These are phyloP conservation scores for Trichoderma erinaceum DNA, from an alignment of 495 filamentous ascomycete species.

Conservation along the genomic window DNA sequence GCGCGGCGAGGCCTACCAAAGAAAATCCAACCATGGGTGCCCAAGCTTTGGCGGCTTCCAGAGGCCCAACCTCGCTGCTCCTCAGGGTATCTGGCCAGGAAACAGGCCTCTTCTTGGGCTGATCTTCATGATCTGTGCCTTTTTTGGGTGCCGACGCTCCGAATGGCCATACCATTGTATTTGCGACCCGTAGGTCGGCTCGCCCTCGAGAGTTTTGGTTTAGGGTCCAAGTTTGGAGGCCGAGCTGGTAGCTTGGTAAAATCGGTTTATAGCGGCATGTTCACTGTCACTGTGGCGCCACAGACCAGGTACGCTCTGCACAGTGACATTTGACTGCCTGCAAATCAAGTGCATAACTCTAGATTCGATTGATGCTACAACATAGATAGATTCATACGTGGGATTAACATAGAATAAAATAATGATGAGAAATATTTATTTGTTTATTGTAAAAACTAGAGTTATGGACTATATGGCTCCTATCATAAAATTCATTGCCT, in stretches of 20 bases:
- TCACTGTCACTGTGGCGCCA: background rate
- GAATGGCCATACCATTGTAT: conserved; percentile 18
- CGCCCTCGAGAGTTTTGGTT: background rate
- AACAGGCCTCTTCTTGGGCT: conserved; percentile 29
- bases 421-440: background rate
- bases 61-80: conserved; percentile 58
- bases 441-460: background rate
- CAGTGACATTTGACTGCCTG: background rate
- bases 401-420: background rate
- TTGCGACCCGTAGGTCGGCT: conserved; percentile 9
- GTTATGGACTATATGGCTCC: background rate
- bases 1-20: conserved; percentile 50
- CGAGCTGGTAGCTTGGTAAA: background rate
- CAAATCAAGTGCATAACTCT: background rate
- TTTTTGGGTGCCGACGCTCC: background rate
- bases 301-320: background rate
- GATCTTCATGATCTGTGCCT: background rate
- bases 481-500: background rate
- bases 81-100: conserved; percentile 44
- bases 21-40: conserved; percentile 66
- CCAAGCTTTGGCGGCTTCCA: conserved; percentile 58
- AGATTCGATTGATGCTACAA: background rate
- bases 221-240: background rate
- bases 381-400: too few species aligned
- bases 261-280: background rate